Evolutionary conservation across 1,284 basidiomycete genomes (phyloP), one percentile per base, ranked within the genome.

Genomic region (Trichosporon coremiiforme): DNA sequence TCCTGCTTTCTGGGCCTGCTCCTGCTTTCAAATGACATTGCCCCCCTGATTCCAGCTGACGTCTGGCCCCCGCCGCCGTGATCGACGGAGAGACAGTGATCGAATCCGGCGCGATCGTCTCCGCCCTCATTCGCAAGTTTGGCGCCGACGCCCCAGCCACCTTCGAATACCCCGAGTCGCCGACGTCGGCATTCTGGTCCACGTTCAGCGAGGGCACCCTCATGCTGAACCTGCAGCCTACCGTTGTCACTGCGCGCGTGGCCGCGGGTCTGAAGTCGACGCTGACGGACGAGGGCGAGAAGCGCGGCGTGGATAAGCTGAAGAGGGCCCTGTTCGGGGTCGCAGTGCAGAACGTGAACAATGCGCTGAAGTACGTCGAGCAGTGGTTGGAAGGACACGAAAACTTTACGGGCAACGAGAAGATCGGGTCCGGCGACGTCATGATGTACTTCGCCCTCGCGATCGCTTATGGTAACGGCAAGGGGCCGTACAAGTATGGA

Each of bases 151-250:
- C 78, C 38, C 74, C 75, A 1, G 15, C 64, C 9, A 29, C 20
- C 12, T 69, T 79, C 8, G 77, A 80, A 66, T 7, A 57, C 10
- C 68, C 62, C 6, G 68, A 76, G 1, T 73, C 73, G 13, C 70
- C 74, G 31, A 64, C 68, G 25, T 74, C 73, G 15, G 64, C 74
- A 10, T 82, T 76, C 73, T 82, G 79, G 79, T 57, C 68, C 50
- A 77, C 79, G 70, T 81, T 77, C 62, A n/a, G 75, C 53, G 81
- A 82, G 68, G 81, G 77, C 10, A 75, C 69, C 31, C 71, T 78
- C 65, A 78, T 82, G 76, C 71, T 72, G n/a, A 66, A 74, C 17
- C 71, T 82, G 22, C 78, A 80, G 66, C 64, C 64, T 10, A 47
- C 41, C 5, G 57, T 60, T 15, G 57, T 60, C 15, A 33, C 57